Conservation (phyloP, 2,329 filamentous ascomycete species). For the Helminthosporium solani region DNA sequence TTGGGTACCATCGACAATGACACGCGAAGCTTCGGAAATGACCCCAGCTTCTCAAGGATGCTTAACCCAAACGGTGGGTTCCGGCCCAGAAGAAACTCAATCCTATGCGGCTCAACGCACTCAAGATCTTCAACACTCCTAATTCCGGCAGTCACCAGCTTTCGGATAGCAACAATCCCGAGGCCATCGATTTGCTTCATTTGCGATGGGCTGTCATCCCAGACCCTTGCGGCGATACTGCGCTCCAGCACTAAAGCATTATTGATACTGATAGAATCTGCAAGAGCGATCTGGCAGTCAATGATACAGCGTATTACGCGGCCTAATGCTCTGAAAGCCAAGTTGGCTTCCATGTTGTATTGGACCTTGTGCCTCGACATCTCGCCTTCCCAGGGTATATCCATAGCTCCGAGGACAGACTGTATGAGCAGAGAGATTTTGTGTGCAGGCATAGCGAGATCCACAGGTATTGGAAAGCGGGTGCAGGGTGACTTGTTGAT, state of each 20-base stretch:
- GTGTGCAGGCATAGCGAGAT: slow-evolving; percentile 65
- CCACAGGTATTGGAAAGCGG: slow-evolving; percentile 69
- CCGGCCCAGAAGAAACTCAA: slow-evolving; percentile 74
- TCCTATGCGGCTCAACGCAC: slow-evolving; percentile 64
- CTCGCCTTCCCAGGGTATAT: slow-evolving; percentile 56
- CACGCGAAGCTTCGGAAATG: slow-evolving; percentile 69
- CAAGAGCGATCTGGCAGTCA: slow-evolving; percentile 64
- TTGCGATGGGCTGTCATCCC: slow-evolving; percentile 81
- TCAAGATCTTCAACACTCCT: slow-evolving; percentile 70
- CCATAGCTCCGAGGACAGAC: slow-evolving; percentile 66
- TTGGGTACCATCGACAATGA: slow-evolving; percentile 53
- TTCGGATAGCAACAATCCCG: slow-evolving; percentile 72
- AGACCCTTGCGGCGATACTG: slow-evolving; percentile 71
- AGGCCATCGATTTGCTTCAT: slow-evolving; percentile 80
- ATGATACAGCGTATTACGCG: slow-evolving; percentile 73
- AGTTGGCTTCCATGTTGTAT: slow-evolving; percentile 59
- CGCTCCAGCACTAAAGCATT: slow-evolving; percentile 76
- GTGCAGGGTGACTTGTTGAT: slow-evolving; percentile 70
- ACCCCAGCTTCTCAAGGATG: slow-evolving; percentile 62
- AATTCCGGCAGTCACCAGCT: slow-evolving; percentile 70
- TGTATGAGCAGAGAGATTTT: slow-evolving; percentile 81
- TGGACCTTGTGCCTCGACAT: slow-evolving; percentile 56
- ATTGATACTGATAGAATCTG: slow-evolving; percentile 67
- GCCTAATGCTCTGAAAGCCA: slow-evolving; percentile 68
- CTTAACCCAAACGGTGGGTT: slow-evolving; percentile 82